Evolutionary conservation across 495 filamentous ascomycete species (phyloP), one percentile per base, ranked within the genome.

Genomic region (Aspergillus carlsbadensis): DNA sequence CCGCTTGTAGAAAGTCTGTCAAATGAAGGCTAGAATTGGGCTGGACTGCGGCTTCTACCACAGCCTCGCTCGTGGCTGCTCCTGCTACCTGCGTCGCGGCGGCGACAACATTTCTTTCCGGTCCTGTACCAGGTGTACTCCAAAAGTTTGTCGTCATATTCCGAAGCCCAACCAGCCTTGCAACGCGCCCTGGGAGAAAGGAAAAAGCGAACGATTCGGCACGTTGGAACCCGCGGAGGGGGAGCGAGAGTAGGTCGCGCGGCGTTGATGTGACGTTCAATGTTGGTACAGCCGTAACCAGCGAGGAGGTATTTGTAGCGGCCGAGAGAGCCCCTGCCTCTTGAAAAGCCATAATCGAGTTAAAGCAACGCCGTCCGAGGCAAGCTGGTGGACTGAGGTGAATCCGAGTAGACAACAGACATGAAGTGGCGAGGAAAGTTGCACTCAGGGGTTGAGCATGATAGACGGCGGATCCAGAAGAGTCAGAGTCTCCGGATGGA

Each of bases 171-270:
- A 62, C 57, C 7, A 74, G 21, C 33, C 66, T 67, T 10, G 60
- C 70, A 24, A 75, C 37, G n/a, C 69, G 67, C 47, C 61, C 61
- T n/a, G 75, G 75, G 22, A 78, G 54, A 1, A 69, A 71, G 11
- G 58, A 66, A 44, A 76, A 69, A 1, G 71, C 69, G 48, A 75
- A 72, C 5, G 65, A 62, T 48, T 76, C 73, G 20, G 65, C 68
- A 40, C 67, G 69, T 48, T 72, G 61, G 20, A 78, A 61, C 24
- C 64, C 71, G 42, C 73, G 74, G 57, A 77, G 58, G 24, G 74
- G 72, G 21, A 68, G 56, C 5, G 60, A 60, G 24, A 77, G 54
- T 17, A 76, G 52, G 22, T 72, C 66, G 54, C 67, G 71, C 14
- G 72, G 62, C 43, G 60, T 67, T 10, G 66, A 70, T 17, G 72